Conservation (phyloP, 1,284 basidiomycete genomes). For the Heterobasidion irregulare region DNA sequence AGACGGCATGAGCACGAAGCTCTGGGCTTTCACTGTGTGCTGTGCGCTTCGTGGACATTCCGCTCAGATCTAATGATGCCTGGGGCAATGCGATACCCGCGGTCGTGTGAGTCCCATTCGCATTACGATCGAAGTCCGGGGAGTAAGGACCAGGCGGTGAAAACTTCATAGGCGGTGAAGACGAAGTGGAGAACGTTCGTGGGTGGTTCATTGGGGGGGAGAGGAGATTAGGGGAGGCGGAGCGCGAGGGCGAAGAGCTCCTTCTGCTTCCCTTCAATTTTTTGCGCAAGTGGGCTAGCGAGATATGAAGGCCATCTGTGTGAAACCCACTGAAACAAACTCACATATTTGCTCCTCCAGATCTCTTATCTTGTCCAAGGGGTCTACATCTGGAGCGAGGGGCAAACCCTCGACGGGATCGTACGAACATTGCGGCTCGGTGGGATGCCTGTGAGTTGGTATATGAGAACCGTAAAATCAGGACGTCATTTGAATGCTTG, state of each 20-base stretch:
- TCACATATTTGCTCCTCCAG: constrained; percentile 73
- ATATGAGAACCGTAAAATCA: neutral
- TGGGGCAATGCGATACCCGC: constrained; percentile 36
- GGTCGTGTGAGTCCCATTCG: neutral
- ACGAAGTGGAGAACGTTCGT: constrained; percentile 12
- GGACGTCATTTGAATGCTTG: neutral
- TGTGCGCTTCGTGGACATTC: constrained; percentile 33
- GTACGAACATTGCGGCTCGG: constrained; percentile 73
- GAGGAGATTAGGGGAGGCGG: constrained; percentile 31
- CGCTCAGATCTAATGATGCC: constrained; percentile 36
- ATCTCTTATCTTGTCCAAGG: constrained; percentile 62
- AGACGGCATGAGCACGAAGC: constrained; percentile 13
- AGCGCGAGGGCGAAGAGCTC: constrained; percentile 23
- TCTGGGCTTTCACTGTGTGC: constrained; percentile 45
- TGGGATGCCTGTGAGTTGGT: constrained; percentile 52
- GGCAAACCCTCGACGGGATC: constrained; percentile 75
- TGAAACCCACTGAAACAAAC: constrained; percentile 9
- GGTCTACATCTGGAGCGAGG: constrained; percentile 66
- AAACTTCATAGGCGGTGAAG: constrained; percentile 4
- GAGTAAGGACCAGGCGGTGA: constrained; percentile 4
- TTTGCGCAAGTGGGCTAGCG: constrained; percentile 53
- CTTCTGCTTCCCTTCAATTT: constrained; percentile 48
- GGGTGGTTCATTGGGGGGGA: constrained; percentile 13
- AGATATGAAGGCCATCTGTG: neutral
- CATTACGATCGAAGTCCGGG: constrained; percentile 1